Evolutionary conservation across 805 yeast genomes (phyloP).

Genomic region (Candida ficus): DNA sequence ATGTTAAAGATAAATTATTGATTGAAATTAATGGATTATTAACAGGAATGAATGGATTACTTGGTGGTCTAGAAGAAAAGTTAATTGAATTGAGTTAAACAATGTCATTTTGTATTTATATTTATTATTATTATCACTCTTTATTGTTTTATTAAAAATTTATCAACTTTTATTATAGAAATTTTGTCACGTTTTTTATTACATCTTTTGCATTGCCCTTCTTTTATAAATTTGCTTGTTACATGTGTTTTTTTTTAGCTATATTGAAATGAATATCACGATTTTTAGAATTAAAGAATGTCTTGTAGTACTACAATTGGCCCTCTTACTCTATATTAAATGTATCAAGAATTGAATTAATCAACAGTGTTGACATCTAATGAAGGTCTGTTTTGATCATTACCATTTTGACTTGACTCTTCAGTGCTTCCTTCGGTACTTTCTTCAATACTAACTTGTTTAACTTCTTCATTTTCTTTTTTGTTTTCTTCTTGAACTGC

Average conservation of each 20-base stretch:
- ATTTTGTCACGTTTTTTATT: too few species aligned
- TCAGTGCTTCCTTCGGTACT: not conserved
- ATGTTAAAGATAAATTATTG: conserved; percentile 22
- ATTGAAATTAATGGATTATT: conserved; percentile 21
- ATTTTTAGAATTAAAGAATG: not conserved
- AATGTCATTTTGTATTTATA: not conserved
- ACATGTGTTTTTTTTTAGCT: too few species aligned
- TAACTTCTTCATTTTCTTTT: not conserved
- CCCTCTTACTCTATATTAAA: too few species aligned
- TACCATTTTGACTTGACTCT: not conserved
- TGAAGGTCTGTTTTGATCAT: not conserved
- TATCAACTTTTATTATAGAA: too few species aligned
- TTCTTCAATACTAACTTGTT: not conserved
- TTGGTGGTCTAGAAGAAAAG: conserved; percentile 29
- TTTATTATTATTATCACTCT: not conserved
- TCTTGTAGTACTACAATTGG: too few species aligned
- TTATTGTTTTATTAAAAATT: not conserved
- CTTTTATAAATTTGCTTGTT: too few species aligned
- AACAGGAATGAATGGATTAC: conserved; percentile 17
- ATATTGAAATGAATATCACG: too few species aligned
- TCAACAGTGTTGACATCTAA: not conserved
- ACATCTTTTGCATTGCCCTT: too few species aligned
- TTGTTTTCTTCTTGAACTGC: not conserved
- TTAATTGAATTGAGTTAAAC: conserved; percentile 4
- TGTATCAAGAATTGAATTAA: not conserved